A percentile compares a stretch with the other conserved stretches of the same genome.
Conservation (phyloP, 1,139 yeast species). For the Zygoascus sp. region DNA sequence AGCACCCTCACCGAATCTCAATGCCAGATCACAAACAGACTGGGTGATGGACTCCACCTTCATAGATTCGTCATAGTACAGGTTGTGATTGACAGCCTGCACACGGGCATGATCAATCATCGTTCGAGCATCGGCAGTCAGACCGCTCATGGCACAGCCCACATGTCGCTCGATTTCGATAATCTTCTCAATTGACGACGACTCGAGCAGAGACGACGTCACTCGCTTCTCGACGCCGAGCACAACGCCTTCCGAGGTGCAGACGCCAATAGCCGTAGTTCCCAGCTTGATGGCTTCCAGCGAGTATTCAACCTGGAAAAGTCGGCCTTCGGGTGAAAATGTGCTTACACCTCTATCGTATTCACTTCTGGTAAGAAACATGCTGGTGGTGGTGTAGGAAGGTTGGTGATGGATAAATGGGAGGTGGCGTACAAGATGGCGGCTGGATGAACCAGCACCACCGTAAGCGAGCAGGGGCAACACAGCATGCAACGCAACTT, state of each 20-base stretch:
- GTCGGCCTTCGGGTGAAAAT: conserved; percentile 97
- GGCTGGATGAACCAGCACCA: background rate
- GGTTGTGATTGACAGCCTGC: conserved; percentile 72
- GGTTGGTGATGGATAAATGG: conserved; percentile 10
- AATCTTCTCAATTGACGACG: conserved; percentile 91
- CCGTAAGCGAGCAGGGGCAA: background rate
- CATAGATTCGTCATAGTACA: conserved; percentile 89
- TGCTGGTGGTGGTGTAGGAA: conserved; percentile 29
- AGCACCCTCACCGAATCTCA: conserved; percentile 98
- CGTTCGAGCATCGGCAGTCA: conserved; percentile 97
- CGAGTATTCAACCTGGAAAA: conserved; percentile 97
- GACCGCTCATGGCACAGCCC: conserved; percentile 98
- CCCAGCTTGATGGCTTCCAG: conserved; percentile 95
- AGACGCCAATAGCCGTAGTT: conserved; percentile 95
- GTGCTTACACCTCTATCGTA: conserved; percentile 99
- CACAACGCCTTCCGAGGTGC: conserved; percentile 95
- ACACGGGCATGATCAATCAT: conserved; percentile 99
- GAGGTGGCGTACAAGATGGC: conserved; percentile 5
- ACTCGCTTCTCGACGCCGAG: conserved; percentile 97
- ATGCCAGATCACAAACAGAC: conserved; percentile 93
- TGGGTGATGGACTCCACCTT: conserved; percentile 93
- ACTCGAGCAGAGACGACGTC: conserved; percentile 85
- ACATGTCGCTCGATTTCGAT: conserved; percentile 91
- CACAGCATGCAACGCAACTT: background rate
- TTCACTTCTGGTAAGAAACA: conserved; percentile 98